These are phyloP conservation scores for Anethum foeniculum DNA, from an alignment of 140 eudicot species.

Conservation along the genomic window DNA sequence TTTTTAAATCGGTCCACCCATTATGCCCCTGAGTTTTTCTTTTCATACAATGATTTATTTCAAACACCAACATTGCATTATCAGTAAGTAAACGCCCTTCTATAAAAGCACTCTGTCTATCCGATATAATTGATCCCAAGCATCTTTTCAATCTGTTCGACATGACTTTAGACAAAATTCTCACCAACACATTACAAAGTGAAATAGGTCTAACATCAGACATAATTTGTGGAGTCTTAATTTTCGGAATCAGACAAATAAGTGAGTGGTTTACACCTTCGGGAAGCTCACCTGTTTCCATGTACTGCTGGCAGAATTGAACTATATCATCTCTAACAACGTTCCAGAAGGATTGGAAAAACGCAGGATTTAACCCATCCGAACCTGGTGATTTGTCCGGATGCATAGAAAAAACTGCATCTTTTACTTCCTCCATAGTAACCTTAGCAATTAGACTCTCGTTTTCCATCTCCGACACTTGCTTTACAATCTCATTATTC, in stretches of 20 bases:
- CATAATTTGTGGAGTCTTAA: neutral
- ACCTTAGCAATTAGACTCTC: neutral
- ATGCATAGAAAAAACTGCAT: neutral
- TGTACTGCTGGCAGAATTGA: neutral
- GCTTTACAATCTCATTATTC: neutral
- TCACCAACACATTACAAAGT: neutral
- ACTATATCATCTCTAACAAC: neutral
- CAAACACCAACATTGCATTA: neutral
- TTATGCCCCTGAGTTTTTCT: neutral
- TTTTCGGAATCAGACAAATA: neutral
- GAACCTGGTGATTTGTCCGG: constrained; percentile 1
- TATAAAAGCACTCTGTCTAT: neutral
- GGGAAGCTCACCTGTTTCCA: neutral
- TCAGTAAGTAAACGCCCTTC: neutral
- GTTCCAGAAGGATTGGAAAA: neutral
- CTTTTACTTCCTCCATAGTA: neutral
- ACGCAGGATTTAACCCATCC: neutral
- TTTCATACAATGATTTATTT: neutral
- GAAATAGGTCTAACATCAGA: neutral
- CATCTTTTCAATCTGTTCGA: neutral
- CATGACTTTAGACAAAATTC: neutral
- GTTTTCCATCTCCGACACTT: neutral
- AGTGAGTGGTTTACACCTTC: neutral
- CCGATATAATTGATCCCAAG: neutral
- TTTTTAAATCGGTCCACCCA: neutral